Percentiles rank a stretch among this genome's conserved stretches.
phyloP scores from a whole-genome alignment of 768 basidiomycete genomes.

The Collybia sordida region DNA sequence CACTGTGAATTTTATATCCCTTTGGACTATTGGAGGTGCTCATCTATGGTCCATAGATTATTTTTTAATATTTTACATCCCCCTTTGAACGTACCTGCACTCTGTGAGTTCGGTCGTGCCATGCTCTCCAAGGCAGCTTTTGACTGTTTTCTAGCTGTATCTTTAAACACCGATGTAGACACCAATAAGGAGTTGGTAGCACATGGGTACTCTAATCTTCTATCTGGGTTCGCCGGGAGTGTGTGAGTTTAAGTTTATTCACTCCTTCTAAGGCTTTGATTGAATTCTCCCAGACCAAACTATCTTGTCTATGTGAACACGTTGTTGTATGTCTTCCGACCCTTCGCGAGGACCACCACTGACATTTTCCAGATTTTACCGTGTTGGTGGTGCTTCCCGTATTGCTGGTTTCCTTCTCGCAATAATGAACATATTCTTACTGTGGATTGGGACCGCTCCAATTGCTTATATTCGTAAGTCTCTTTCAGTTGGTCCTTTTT shows the following conservation, averaged over 20 bases:
- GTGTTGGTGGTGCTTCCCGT: conserved; percentile 86
- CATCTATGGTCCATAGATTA: conserved; percentile 38
- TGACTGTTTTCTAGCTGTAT: conserved; percentile 60
- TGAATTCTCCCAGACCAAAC: conserved; percentile 54
- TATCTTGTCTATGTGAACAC: conserved; percentile 91
- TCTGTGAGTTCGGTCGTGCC: conserved; percentile 48
- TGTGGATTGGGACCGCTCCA: conserved; percentile 83
- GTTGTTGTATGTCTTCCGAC: conserved; percentile 46
- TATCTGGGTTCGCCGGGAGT: conserved; percentile 77
- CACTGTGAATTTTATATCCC: conserved; percentile 57
- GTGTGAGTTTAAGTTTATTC: conserved; percentile 50
- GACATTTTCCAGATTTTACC: conserved; percentile 65
- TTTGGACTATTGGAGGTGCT: background rate
- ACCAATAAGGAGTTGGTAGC: conserved; percentile 91
- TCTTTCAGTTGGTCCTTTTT: background rate
- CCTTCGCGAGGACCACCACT: background rate
- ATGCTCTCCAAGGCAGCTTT: background rate
- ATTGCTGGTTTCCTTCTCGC: conserved; percentile 87
- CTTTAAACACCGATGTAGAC: conserved; percentile 83
- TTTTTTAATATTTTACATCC: conserved; percentile 88
- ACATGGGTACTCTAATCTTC: conserved; percentile 89
- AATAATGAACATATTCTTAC: conserved; percentile 62
- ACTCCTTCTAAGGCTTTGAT: conserved; percentile 6
- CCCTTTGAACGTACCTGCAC: conserved; percentile 85
- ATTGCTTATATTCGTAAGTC: conserved; percentile 89